Percentiles rank a stretch among this genome's conserved stretches.
phyloP scores from a whole-genome alignment of 2,329 filamentous ascomycete genomes.

The Paecilomyces fulvus region DNA sequence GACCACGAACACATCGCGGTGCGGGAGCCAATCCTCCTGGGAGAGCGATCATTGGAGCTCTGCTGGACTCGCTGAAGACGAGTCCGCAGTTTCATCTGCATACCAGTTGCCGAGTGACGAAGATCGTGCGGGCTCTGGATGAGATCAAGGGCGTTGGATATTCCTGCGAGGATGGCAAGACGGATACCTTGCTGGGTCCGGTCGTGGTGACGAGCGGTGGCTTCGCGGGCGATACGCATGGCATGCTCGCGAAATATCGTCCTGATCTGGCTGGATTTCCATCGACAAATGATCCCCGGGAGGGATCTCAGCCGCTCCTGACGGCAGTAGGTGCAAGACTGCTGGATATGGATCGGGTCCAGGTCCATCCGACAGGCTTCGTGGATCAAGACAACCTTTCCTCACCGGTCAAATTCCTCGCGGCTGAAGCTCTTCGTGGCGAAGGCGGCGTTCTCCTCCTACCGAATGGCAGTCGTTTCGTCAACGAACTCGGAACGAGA shows the following conservation, averaged over 20 bases:
- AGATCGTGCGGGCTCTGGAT: constrained; percentile 30
- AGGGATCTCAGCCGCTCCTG: constrained; percentile 44
- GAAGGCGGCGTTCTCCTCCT: constrained; percentile 53
- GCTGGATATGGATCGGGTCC: constrained; percentile 45
- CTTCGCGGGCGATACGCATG: constrained; percentile 54
- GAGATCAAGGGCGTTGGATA: constrained; percentile 49
- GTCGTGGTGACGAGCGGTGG: constrained; percentile 56
- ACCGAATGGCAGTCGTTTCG: constrained; percentile 40
- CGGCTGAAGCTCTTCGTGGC: constrained; percentile 54
- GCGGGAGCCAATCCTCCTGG: constrained; percentile 50
- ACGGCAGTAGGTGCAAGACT: constrained; percentile 32
- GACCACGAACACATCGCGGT: constrained; percentile 51
- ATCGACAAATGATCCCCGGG: constrained; percentile 54
- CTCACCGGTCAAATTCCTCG: constrained; percentile 51
- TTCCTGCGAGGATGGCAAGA: constrained; percentile 19
- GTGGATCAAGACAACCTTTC: constrained; percentile 44
- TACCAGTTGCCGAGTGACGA: constrained; percentile 47
- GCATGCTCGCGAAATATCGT: constrained; percentile 48
- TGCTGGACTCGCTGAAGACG: constrained; percentile 45
- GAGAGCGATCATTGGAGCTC: constrained; percentile 47
- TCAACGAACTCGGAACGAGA: constrained; percentile 56
- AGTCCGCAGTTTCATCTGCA: constrained; percentile 45
- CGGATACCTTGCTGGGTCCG: constrained; percentile 38
- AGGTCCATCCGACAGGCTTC: constrained; percentile 59
- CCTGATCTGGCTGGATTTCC: constrained; percentile 53